phyloP scores from a whole-genome alignment of 139 green algal species.

The Volvox reticuliferus region DNA sequence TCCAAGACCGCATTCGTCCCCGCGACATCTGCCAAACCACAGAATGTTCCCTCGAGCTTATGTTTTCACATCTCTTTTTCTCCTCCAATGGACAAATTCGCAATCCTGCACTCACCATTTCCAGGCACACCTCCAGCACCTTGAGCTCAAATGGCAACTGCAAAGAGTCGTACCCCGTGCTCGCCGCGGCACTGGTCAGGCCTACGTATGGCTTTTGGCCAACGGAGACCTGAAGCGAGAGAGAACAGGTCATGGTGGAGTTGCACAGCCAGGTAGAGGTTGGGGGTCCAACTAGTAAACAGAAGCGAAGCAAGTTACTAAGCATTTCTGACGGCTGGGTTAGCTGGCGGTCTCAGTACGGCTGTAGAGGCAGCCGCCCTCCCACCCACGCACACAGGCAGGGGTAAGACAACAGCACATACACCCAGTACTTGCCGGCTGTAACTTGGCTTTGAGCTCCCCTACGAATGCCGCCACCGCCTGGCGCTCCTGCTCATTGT shows the following conservation, averaged over 20 bases:
- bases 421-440: background rate
- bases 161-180: conserved; percentile 21
- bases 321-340: too few relatives aligned
- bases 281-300: too few relatives aligned
- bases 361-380: too few relatives aligned
- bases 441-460: conserved; percentile 61
- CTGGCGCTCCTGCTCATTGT: conserved; percentile 43
- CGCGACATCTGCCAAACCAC: too few relatives aligned
- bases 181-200: background rate
- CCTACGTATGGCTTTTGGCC: conserved; percentile 37
- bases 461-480: conserved; percentile 58
- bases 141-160: conserved; percentile 64
- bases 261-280: too few relatives aligned
- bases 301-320: too few relatives aligned
- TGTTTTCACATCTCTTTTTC: background rate
- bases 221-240: background rate
- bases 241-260: too few relatives aligned
- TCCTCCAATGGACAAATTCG: background rate
- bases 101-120: conserved; percentile 29
- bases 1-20: too few relatives aligned
- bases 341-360: too few relatives aligned
- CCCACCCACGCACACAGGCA: too few relatives aligned
- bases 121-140: conserved; percentile 61
- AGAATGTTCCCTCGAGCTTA: too few relatives aligned
- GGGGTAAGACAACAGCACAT: too few relatives aligned